Evolutionary conservation across 2,329 filamentous ascomycete species (phyloP).

Genomic region (Paraphaeosphaeria minitans): DNA sequence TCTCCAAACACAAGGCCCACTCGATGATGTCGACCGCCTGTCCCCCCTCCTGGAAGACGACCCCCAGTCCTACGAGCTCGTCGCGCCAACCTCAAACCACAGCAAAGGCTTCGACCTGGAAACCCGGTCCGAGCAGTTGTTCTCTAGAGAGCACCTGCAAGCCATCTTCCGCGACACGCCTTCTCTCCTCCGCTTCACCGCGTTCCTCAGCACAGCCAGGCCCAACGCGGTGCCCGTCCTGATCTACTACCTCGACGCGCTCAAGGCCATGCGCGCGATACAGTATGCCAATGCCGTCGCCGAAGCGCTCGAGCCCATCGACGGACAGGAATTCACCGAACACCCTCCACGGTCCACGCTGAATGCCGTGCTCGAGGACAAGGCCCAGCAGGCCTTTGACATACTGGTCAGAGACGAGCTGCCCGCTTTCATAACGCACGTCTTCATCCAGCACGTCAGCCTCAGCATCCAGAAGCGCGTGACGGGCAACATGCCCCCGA

Average conservation of each 20-base stretch:
- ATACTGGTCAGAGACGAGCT: conserved; percentile 69
- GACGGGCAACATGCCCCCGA: conserved; percentile 67
- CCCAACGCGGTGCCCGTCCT: conserved; percentile 68
- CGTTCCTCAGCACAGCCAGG: conserved; percentile 65
- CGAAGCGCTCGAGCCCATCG: conserved; percentile 62
- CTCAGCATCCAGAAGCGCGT: conserved; percentile 70
- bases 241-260: conserved; percentile 72
- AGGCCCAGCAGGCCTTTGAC: conserved; percentile 68
- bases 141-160: conserved; percentile 68
- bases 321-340: conserved; percentile 61
- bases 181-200: conserved; percentile 68
- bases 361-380: conserved; percentile 65
- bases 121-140: conserved; percentile 66
- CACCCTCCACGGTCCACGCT: conserved; percentile 57
- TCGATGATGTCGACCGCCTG: conserved; percentile 51
- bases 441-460: conserved; percentile 72
- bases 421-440: conserved; percentile 72
- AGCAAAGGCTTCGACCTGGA: conserved; percentile 61
- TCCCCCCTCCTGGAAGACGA: conserved; percentile 59
- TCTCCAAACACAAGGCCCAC: conserved; percentile 50
- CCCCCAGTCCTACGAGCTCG: conserved; percentile 59
- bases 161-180: conserved; percentile 69
- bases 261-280: conserved; percentile 73
- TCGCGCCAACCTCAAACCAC: conserved; percentile 48
- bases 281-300: conserved; percentile 73